Evolutionary conservation across 805 yeast genomes (phyloP).

Genomic region (Saturnispora serradocipensis): DNA sequence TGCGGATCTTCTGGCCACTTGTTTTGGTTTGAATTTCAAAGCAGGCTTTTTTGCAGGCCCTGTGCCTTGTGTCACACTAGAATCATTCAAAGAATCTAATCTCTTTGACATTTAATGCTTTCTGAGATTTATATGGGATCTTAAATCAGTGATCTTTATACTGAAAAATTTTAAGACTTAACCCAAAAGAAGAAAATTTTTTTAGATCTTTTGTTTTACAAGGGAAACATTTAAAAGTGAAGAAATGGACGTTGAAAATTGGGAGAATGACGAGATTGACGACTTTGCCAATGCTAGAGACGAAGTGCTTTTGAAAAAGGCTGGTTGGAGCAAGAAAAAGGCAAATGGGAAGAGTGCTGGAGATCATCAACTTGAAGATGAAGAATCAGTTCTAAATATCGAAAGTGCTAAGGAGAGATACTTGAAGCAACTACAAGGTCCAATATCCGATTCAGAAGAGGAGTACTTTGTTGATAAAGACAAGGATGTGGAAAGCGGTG

Average conservation of each 20-base stretch:
- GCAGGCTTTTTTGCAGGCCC: conserved; percentile 33
- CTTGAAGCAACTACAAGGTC: conserved; percentile 30
- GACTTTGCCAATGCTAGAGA: conserved; percentile 55
- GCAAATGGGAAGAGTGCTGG: conserved; percentile 28
- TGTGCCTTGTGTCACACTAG: background rate
- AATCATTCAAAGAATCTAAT: conserved; percentile 28
- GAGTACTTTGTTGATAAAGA: conserved; percentile 33
- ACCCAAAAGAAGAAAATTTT: background rate
- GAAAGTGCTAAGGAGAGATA: conserved; percentile 27
- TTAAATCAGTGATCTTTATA: background rate
- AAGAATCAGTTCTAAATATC: conserved; percentile 24
- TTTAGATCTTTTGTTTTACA: background rate
- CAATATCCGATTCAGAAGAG: conserved; percentile 40
- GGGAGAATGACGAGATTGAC: conserved; percentile 60
- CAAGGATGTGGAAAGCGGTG: conserved; percentile 22
- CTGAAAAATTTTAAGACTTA: conserved; percentile 2
- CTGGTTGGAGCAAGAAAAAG: conserved; percentile 31
- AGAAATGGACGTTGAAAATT: conserved; percentile 25
- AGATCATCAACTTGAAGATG: conserved; percentile 27
- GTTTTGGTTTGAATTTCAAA: conserved; percentile 77
- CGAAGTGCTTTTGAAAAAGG: conserved; percentile 45
- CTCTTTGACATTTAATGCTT: background rate
- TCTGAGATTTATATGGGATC: background rate
- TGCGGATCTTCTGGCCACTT: conserved; percentile 72
- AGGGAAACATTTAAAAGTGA: background rate